A percentile compares a stretch with the other conserved stretches of the same genome.
Conservation (phyloP, 2,329 filamentous ascomycete species). For the Lachnellula suecica region DNA sequence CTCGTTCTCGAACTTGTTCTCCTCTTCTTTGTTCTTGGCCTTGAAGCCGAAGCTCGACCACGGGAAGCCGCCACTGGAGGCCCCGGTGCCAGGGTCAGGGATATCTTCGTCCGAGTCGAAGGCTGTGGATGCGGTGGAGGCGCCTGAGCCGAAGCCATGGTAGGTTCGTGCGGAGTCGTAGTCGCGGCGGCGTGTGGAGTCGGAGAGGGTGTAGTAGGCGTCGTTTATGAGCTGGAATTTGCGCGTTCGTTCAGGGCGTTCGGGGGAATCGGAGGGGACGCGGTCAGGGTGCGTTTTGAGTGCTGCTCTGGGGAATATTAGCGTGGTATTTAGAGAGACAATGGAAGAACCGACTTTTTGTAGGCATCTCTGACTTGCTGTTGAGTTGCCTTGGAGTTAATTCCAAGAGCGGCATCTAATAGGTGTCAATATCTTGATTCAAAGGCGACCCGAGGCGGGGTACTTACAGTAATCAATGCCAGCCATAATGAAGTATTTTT, state of each 20-base stretch:
- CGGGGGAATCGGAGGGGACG: constrained; percentile 78
- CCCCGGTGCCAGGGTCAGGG: constrained; percentile 42
- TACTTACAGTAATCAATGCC: constrained; percentile 40
- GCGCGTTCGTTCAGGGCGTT: constrained; percentile 77
- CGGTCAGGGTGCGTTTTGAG: constrained; percentile 93
- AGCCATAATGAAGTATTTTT: constrained; percentile 5
- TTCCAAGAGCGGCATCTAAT: constrained; percentile 70
- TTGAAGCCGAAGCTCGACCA: constrained; percentile 70
- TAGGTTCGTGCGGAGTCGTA: constrained; percentile 75
- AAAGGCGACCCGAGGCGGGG: constrained; percentile 3
- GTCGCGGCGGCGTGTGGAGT: constrained; percentile 71
- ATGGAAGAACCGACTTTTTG: constrained; percentile 64
- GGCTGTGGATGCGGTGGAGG: constrained; percentile 39
- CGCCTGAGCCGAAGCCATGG: constrained; percentile 45
- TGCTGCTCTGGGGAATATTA: constrained; percentile 60
- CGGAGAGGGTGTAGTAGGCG: constrained; percentile 88
- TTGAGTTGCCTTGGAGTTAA: constrained; percentile 71
- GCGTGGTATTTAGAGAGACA: constrained; percentile 8
- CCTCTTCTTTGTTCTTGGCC: constrained; percentile 46
- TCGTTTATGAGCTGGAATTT: constrained; percentile 92
- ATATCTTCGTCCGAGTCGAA: constrained; percentile 46
- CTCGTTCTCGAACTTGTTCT: constrained; percentile 63
- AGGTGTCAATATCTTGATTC: constrained; percentile 5
- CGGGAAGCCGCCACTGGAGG: constrained; percentile 56
- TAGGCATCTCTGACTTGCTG: constrained; percentile 92